Evolutionary conservation across 2,329 filamentous ascomycete species (phyloP).

Genomic region (Ophiognomonia clavigignenti-juglandacearum): DNA sequence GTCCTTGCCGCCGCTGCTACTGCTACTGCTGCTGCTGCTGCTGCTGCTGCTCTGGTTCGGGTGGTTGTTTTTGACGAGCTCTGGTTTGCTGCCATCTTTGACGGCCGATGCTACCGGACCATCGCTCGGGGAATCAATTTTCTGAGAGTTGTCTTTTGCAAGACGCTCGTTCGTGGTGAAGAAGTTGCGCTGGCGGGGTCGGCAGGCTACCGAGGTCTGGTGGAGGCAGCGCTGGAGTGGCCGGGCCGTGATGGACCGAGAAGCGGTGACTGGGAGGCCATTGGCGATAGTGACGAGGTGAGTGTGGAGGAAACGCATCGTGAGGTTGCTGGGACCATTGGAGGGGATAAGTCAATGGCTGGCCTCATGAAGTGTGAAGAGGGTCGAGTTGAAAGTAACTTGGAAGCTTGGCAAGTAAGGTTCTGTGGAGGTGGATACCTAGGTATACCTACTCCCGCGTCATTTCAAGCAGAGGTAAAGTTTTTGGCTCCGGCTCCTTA

Average conservation of each 20-base stretch:
- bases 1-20: too few species aligned
- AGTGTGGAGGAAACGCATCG: constrained; percentile 13
- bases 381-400: too few species aligned
- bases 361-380: too few species aligned
- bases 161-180: constrained; percentile 62
- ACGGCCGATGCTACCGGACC: neutral
- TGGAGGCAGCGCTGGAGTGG: constrained; percentile 33
- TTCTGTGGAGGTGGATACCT: too few species aligned
- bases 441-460: too few species aligned
- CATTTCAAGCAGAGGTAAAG: too few species aligned
- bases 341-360: neutral
- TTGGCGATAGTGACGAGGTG: constrained; percentile 12
- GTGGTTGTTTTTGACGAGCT: too few species aligned
- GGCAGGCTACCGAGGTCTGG: constrained; percentile 34
- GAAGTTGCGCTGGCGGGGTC: constrained; percentile 56
- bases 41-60: too few species aligned
- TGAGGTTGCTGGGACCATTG: constrained; percentile 12
- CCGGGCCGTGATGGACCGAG: constrained; percentile 20
- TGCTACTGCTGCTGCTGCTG: too few species aligned
- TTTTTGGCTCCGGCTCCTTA: too few species aligned
- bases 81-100: constrained; percentile 8
- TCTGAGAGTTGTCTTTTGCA: constrained; percentile 30
- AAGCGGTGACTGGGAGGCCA: constrained; percentile 23
- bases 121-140: neutral
- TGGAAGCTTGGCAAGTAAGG: too few species aligned